Conservation (phyloP, 1,284 basidiomycete species). For the Pyrrhoderma noxium region DNA sequence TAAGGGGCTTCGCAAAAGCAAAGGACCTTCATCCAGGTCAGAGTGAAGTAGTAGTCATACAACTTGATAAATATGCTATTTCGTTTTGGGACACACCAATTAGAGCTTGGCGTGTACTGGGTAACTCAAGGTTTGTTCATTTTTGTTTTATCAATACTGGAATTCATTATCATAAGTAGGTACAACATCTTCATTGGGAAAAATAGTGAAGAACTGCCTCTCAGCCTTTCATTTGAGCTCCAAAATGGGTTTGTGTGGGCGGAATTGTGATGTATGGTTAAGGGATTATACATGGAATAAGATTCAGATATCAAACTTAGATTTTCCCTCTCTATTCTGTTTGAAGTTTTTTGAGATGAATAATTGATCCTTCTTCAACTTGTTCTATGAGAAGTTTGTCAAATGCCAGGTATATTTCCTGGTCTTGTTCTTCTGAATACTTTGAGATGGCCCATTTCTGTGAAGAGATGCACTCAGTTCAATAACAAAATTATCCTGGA, state of each 20-base stretch:
- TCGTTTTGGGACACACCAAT: conserved; percentile 47
- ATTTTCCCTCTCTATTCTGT: not conserved
- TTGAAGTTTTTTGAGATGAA: not conserved
- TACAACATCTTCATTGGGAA: conserved; percentile 43
- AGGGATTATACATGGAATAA: not conserved
- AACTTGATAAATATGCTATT: conserved; percentile 52
- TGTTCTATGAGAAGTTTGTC: conserved; percentile 6
- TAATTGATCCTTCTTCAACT: conserved; percentile 1
- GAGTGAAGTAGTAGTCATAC: conserved; percentile 33
- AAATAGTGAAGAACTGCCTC: conserved; percentile 38
- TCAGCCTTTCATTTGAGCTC: conserved; percentile 34
- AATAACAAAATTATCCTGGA: too few relatives aligned
- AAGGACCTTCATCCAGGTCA: conserved; percentile 39
- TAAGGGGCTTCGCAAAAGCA: conserved; percentile 56
- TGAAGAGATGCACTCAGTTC: not conserved
- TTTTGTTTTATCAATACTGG: not conserved
- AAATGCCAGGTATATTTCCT: not conserved
- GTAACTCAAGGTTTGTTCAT: conserved; percentile 10
- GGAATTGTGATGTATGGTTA: conserved; percentile 33
- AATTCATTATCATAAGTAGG: conserved; percentile 25
- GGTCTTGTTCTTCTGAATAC: not conserved
- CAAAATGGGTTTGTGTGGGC: conserved; percentile 38
- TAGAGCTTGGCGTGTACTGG: conserved; percentile 36
- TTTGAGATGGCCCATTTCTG: too few relatives aligned
- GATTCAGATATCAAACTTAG: not conserved